Evolutionary conservation across 257 asterid genomes (phyloP).

Genomic region (Solanum appendiculatum): DNA sequence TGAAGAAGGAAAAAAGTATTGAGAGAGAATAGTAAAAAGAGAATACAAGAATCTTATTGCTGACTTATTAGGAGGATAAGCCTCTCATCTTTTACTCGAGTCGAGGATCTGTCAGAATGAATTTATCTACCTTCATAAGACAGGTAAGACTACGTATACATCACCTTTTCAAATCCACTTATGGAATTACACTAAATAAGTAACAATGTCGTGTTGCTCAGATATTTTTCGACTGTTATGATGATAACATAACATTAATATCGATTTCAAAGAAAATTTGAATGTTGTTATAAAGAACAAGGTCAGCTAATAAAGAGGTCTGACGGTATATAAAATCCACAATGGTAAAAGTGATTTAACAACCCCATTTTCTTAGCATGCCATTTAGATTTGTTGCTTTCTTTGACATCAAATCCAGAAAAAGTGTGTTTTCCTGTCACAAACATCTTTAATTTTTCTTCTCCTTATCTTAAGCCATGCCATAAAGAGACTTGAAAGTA

Average conservation of each 20-base stretch:
- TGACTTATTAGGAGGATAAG: neutral
- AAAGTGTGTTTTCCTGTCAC: neutral
- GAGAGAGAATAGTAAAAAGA: neutral
- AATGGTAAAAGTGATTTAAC: neutral
- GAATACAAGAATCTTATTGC: neutral
- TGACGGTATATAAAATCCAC: neutral
- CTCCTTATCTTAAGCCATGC: neutral
- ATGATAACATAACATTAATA: neutral
- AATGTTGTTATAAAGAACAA: neutral
- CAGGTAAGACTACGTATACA: neutral
- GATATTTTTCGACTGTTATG: no score
- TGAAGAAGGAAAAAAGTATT: neutral
- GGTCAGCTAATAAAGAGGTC: fast-evolving
- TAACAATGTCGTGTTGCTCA: no score
- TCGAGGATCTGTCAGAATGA: neutral
- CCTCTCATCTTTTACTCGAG: neutral
- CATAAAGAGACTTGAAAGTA: neutral
- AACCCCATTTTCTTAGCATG: neutral
- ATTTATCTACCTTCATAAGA: fast-evolving
- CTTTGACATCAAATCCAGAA: constrained; percentile 1
- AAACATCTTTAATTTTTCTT: neutral
- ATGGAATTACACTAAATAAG: fast-evolving
- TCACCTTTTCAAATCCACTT: fast-evolving
- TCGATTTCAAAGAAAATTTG: neutral
- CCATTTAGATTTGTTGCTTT: neutral